Base-by-base conservation (phyloP, 306 rosid genomes). In the Sicyos edulis region DNA sequence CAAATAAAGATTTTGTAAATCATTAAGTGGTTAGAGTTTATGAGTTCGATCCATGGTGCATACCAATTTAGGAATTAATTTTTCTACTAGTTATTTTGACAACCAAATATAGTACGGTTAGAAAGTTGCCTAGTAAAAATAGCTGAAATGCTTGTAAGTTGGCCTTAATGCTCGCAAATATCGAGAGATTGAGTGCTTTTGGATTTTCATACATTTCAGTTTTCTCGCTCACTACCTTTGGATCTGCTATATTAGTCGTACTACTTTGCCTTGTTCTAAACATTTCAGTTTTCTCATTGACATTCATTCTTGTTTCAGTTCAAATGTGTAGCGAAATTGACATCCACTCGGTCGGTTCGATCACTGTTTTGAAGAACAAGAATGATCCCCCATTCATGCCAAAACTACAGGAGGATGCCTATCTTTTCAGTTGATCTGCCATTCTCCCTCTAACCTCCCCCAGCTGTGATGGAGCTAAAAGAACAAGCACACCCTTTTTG, bases 291-390 rank as follows among this genome's bases (percentile, higher is more conserved):
- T 13, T 8, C 19, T 66, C 10, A 70, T 56, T 59, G 52, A 53
- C 17, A 13, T 17, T 4, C 42, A 37, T 37, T 50, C 40, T 51
- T 47, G 12, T 85, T 78, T 71, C 95, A 92, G 97, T 92, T 85
- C 87, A 84, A 83, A 54, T 19, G 86, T n/a, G 92, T 92, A 82
- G 90, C 97, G 60, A 66, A 73, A 37, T 72, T 89, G 61, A 78
- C 82, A 65, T 73, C 87, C 26, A 75, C 77, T n/a, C 76, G 82
- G 78, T 77, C 81, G 5, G 88, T 80, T 70, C 83, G 58, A 62
- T 67, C 88, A 22, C 86, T 88, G 64, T 88, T 92, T 74, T 45
- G 61, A 85, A 78, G 82, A 53, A 74, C 80, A 80, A 68, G 73
- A 82, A 34, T 11, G 47, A 17, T 60, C 29, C 29, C 64, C 37